Evolutionary conservation across 2,329 filamentous ascomycete species (phyloP).

Genomic region (Lecanicillium sp.): DNA sequence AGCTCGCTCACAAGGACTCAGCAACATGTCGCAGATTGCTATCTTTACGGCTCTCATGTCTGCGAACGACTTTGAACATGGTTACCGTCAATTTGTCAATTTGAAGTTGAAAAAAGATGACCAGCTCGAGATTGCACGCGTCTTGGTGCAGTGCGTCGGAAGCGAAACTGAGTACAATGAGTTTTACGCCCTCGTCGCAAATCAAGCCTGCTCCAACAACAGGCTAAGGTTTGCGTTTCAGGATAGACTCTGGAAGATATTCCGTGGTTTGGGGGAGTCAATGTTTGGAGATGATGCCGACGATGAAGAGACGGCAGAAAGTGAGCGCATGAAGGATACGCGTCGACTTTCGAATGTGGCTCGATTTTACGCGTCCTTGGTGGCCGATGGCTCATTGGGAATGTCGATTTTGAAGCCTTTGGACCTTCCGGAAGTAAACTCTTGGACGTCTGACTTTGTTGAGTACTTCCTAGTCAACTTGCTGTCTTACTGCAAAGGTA

Average conservation of each 20-base stretch:
- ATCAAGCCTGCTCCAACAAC: conserved; percentile 67
- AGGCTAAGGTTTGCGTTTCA: conserved; percentile 80
- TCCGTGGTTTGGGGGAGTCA: conserved; percentile 77
- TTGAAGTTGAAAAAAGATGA: conserved; percentile 81
- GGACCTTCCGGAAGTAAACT: conserved; percentile 71
- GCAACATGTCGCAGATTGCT: conserved; percentile 77
- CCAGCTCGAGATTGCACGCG: conserved; percentile 77
- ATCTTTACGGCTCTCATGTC: conserved; percentile 92
- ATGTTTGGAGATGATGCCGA: conserved; percentile 60
- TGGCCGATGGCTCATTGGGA: conserved; percentile 39
- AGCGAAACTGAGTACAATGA: conserved; percentile 83
- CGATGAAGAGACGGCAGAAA: conserved; percentile 47
- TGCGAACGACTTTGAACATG: conserved; percentile 76
- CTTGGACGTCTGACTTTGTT: conserved; percentile 70
- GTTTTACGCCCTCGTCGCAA: conserved; percentile 84
- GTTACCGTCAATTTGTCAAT: conserved; percentile 71
- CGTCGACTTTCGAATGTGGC: conserved; percentile 47
- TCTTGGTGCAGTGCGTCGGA: conserved; percentile 80
- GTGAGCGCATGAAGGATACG: conserved; percentile 41
- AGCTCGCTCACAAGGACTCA: conserved; percentile 79
- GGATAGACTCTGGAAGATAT: conserved; percentile 79
- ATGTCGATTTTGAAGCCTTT: conserved; percentile 58
- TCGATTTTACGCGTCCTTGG: conserved; percentile 47
- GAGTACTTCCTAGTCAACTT: conserved; percentile 74
- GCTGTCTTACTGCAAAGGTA: conserved; percentile 55